Evolutionary conservation across 352 stramenopile genomes (phyloP).

Genomic region (Phytopythium helicoides): DNA sequence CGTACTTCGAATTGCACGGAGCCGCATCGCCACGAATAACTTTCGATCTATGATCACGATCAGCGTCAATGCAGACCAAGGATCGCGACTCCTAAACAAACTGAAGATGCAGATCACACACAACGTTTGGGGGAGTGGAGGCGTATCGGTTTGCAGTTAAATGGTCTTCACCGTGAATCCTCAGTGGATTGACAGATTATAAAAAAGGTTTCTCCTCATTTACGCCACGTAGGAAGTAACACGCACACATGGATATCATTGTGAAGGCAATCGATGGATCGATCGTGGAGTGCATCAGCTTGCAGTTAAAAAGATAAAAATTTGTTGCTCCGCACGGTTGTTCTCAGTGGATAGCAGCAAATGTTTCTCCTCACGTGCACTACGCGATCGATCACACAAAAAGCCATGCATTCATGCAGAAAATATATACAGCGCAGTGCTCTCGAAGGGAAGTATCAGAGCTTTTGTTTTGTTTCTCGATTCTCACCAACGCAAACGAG

Average conservation of each 20-base stretch:
- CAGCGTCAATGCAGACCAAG: too few species aligned
- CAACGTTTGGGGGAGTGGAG: neutral
- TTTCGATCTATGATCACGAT: too few species aligned
- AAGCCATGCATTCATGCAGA: constrained; percentile 9
- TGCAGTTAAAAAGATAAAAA: constrained; percentile 89
- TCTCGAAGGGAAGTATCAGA: constrained; percentile 55
- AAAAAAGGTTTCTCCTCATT: constrained; percentile 11
- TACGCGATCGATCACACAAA: constrained; percentile 7
- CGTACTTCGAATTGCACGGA: too few species aligned
- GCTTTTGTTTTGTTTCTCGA: constrained; percentile 81
- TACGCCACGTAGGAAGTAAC: constrained; percentile 3
- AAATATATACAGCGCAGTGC: constrained; percentile 9
- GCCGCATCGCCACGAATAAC: too few species aligned
- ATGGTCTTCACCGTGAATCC: constrained; percentile 9
- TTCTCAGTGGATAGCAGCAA: constrained; percentile 80
- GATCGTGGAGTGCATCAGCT: constrained; percentile 61
- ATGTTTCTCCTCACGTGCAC: constrained; percentile 68
- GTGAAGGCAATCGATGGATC: neutral
- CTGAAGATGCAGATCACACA: too few species aligned
- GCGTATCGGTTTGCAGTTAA: constrained; percentile 21
- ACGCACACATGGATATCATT: neutral
- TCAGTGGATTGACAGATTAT: constrained; percentile 14
- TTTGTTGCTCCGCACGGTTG: constrained; percentile 74
- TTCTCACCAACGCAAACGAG: constrained; percentile 67
- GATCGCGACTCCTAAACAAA: too few species aligned